Base-by-base conservation (phyloP, 148 eudicot species). In the Fagopyrum esculentum region DNA sequence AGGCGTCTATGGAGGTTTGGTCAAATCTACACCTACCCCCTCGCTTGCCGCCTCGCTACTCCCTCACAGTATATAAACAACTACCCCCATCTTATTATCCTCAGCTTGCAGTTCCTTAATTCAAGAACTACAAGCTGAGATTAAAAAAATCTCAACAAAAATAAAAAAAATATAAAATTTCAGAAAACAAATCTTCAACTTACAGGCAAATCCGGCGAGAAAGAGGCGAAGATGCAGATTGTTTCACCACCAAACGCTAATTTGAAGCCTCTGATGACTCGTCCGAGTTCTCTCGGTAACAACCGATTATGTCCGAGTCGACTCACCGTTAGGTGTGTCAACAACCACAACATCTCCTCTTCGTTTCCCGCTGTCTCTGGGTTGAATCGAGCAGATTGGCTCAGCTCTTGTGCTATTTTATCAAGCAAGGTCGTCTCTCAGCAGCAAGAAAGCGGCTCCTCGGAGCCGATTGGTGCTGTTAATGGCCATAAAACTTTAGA, bases 391-490 rank as follows among this genome's bases (percentile, higher is more conserved):
- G 80, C 93, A 54, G 96, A 91, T 61, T 93, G 98, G 98, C 98
- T 84, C 22, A 88, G 92, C 86, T 60, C 90, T 2, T 93, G 98
- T 78, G 92, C 98, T 0, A 89, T 93, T 7, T 82, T 93, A 7
- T 82, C 98, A 2, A 83, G 90, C 74, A 88, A 89, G 19, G 89
- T 88, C 1, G 78, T 78, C 2, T 83, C 89, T 0, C 78, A 81
- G 7, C 78, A 84, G 50, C 74, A 73, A 9, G 73, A 13, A 57
- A 35, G 22, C 6, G 2, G 52, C 10, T 56, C 74, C 64, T 80
- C 78, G 6, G 70, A 64, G 3, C 74, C 71, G 2, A 74, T 86
- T 75, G 69, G 83, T 52, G 87, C 82, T 69, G 91, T 88, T 0
- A 89, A 88, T 75, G 96, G 92, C 10, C 92, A 85, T 79, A 81